Evolutionary conservation across 768 basidiomycete species (phyloP), one percentile per base, ranked within the genome.

Genomic region (Psilocybe subaeruginosa): DNA sequence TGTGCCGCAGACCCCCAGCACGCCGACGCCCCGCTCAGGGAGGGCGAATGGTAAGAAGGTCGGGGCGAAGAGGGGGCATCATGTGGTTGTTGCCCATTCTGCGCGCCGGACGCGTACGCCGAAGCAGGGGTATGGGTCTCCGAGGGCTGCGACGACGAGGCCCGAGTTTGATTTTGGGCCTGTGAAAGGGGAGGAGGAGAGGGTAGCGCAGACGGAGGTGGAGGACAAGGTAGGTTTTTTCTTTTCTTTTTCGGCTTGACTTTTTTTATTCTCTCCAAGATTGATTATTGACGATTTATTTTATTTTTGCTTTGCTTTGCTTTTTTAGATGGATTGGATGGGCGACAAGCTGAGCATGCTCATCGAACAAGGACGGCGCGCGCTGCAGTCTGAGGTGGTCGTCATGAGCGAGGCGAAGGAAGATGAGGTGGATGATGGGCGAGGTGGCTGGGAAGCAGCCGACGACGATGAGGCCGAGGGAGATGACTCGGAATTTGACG

Each of bases 321-420:
- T 58, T 27, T 27, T 55, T n/a, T 68, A 92, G 82, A 93, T 93
- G 89, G 90, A 92, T 66, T 92, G 90, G 90, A 89, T 93, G 61
- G 89, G 90, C 17, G 86, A 84, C 63, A 85, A 84, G 64, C 82
- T 95, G 31, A 73, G 84, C 29, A 76, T 75, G 61, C 83, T 94
- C 54, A 94, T 95, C 64, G 85, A 87, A 68, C 86, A 94, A 67
- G 93, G 93, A 14, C 87, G 90, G 69, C 85, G 83, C 49, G 93
- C 93, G 0, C 80, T 95, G 6, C 85, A 83, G 12, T 78, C 82
- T n/a, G 91, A 94, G 70, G 80, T 95, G 14, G 92, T 94, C 8
- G 85, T 92, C 3, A 85, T 87, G 83, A 87, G 86, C 62, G 91
- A 92, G 50, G 79, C 80, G 3, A 79, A 86, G 58, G 90, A 91